A percentile compares a stretch with the other conserved stretches of the same genome.
phyloP scores from a whole-genome alignment of 2,329 filamentous ascomycete species.

The Tolypocladium tropicale region DNA sequence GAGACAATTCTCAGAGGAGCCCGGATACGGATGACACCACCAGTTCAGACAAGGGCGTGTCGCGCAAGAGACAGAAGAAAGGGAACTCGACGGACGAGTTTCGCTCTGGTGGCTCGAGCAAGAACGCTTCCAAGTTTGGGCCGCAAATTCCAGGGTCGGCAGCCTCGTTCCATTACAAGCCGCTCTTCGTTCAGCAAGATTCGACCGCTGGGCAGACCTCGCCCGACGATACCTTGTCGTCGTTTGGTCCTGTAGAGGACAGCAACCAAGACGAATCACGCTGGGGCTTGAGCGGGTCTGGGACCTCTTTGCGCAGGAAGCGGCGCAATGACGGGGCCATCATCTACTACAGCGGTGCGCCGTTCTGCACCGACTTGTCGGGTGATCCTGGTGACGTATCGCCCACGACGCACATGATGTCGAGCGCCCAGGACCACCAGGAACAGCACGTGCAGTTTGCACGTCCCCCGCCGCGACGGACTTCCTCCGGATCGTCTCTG shows the following conservation, averaged over 20 bases:
- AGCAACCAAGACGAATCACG: constrained; percentile 38
- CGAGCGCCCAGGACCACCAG: constrained; percentile 28
- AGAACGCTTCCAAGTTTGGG: constrained; percentile 29
- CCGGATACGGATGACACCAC: constrained; percentile 40
- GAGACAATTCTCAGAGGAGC: constrained; percentile 34
- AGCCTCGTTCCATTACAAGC: constrained; percentile 52
- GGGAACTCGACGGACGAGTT: constrained; percentile 22
- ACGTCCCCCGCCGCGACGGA: constrained; percentile 23
- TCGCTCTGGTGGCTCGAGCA: constrained; percentile 22
- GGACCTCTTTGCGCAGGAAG: constrained; percentile 36
- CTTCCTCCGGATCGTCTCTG: constrained; percentile 40
- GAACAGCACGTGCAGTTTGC: constrained; percentile 8
- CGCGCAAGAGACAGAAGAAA: constrained; percentile 36
- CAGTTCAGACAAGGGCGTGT: constrained; percentile 28
- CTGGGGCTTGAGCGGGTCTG: constrained; percentile 38
- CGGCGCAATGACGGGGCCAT: constrained; percentile 60
- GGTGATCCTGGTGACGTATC: constrained; percentile 47
- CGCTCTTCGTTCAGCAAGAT: constrained; percentile 44
- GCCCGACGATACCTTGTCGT: constrained; percentile 38
- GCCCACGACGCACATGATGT: constrained; percentile 37
- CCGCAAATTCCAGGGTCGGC: constrained; percentile 27
- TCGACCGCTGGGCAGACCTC: constrained; percentile 37
- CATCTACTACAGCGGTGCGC: constrained; percentile 72
- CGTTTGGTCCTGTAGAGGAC: constrained; percentile 34
- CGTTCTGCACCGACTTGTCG: constrained; percentile 72